Evolutionary conservation across 176 grass and related monocot species (phyloP).

Genomic region (Guadua angustifolia): DNA sequence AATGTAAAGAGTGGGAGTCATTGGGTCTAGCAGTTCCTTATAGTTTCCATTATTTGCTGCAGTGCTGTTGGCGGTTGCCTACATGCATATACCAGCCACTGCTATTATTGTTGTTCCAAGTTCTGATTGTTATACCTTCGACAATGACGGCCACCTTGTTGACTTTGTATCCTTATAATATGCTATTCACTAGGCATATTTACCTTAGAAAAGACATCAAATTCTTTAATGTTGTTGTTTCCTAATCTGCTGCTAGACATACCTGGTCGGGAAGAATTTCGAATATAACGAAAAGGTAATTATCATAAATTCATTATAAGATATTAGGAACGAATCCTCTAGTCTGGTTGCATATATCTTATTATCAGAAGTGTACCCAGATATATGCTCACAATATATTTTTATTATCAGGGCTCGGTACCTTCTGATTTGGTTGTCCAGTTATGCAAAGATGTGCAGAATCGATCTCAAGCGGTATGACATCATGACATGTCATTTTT

Average conservation of each 20-base stretch:
- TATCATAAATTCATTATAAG: slow-evolving; percentile 4
- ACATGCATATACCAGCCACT: slow-evolving; percentile 24
- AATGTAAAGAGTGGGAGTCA: slow-evolving; percentile 1
- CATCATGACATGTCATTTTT: slow-evolving; percentile 27
- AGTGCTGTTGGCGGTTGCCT: slow-evolving; percentile 41
- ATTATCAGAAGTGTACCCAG: slow-evolving; percentile 7
- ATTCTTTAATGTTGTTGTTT: slow-evolving; percentile 56
- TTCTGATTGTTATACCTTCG: slow-evolving; percentile 80
- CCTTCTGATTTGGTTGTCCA: slow-evolving; percentile 66
- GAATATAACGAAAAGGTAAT: slow-evolving; percentile 81
- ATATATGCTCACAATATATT: slow-evolving; percentile 30
- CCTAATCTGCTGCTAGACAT: slow-evolving; percentile 69
- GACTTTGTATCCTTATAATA: slow-evolving; percentile 93
- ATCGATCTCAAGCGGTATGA: slow-evolving; percentile 71
- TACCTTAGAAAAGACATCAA: slow-evolving; percentile 23
- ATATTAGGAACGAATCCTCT: slow-evolving; percentile 13
- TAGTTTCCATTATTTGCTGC: slow-evolving; percentile 36
- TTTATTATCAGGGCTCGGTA: slow-evolving; percentile 49
- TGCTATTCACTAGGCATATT: slow-evolving; percentile 1
- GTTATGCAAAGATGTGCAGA: slow-evolving; percentile 96
- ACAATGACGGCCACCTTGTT: slow-evolving; percentile 80
- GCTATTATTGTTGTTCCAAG: slow-evolving; percentile 59
- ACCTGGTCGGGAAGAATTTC: slow-evolving; percentile 61
- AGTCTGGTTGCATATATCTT: not conserved
- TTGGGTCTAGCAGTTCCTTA: slow-evolving; percentile 11